Evolutionary conservation across 1,284 basidiomycete species (phyloP).

Genomic region (Heliocybe sulcata): DNA sequence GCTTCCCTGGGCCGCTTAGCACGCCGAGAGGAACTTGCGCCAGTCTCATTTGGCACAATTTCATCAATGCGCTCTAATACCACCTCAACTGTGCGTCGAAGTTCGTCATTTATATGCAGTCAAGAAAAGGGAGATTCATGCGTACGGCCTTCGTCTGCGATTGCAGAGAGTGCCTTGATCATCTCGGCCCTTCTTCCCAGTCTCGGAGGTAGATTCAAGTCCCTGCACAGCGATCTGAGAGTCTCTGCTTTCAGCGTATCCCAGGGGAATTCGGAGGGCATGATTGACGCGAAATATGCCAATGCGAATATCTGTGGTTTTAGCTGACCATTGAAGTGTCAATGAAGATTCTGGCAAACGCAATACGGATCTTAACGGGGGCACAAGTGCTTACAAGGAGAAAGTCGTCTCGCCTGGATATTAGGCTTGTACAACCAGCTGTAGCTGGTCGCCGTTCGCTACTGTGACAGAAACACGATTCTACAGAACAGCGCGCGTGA

Average conservation of each 20-base stretch:
- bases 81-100: neutral
- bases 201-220: slow-evolving; percentile 15
- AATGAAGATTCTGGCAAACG: too few relatives aligned
- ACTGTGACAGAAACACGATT: too few relatives aligned
- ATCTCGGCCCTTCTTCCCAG: slow-evolving; percentile 15
- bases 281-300: too few relatives aligned
- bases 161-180: slow-evolving; percentile 11
- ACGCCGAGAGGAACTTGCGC: neutral
- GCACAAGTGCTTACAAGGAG: too few relatives aligned
- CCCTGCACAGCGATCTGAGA: slow-evolving; percentile 16
- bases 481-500: too few relatives aligned
- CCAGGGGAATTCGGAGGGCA: slow-evolving; percentile 17
- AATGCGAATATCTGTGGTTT: too few relatives aligned
- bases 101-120: neutral
- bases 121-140: slow-evolving; percentile 1
- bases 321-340: too few relatives aligned
- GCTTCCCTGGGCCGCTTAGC: neutral
- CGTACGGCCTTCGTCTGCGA: slow-evolving; percentile 11
- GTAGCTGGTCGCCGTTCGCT: too few relatives aligned
- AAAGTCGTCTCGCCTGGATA: too few relatives aligned
- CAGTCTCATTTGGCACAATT: neutral
- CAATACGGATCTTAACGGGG: too few relatives aligned
- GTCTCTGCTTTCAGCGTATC: slow-evolving; percentile 17
- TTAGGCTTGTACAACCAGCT: too few relatives aligned
- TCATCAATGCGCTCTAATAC: slow-evolving; percentile 2